A percentile compares a stretch with the other conserved stretches of the same genome.
Evolutionary conservation across 2,329 filamentous ascomycete genomes (phyloP).

Genomic region (Knoxdaviesia proteae): DNA sequence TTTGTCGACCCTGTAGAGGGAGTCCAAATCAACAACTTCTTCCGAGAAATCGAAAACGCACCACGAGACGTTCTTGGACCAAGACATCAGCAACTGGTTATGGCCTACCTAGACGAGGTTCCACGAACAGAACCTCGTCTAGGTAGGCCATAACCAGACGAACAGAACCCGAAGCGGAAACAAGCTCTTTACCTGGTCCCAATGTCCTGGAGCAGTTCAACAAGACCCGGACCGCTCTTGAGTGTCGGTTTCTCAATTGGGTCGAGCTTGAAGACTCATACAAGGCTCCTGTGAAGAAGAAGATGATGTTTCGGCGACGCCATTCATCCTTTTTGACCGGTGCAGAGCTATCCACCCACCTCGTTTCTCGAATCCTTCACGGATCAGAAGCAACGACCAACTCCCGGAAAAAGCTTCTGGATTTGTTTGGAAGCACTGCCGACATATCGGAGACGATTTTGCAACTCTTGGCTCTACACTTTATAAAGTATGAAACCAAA

Average conservation of each 20-base stretch:
- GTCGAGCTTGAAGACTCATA: neutral
- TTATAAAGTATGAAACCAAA: too few relatives aligned
- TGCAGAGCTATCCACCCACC: too few relatives aligned
- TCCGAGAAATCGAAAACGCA: slow-evolving; percentile 12
- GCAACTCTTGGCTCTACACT: too few relatives aligned
- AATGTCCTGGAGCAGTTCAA: slow-evolving; percentile 4
- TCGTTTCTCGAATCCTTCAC: too few relatives aligned
- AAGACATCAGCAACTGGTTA: slow-evolving; percentile 16
- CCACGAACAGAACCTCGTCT: neutral
- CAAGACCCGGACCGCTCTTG: slow-evolving; percentile 6
- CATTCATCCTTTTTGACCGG: too few relatives aligned
- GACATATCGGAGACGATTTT: neutral
- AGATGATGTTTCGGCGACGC: too few relatives aligned
- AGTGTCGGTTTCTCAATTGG: slow-evolving; percentile 9
- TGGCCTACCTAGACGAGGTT: slow-evolving; percentile 16
- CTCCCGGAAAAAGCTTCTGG: neutral
- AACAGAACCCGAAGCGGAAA: too few relatives aligned
- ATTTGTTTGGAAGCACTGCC: neutral
- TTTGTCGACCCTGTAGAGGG: too few relatives aligned
- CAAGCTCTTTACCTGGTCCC: too few relatives aligned
- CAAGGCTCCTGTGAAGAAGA: neutral
- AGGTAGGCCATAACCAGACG: too few relatives aligned
- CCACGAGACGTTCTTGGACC: slow-evolving; percentile 16
- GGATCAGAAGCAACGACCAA: too few relatives aligned
- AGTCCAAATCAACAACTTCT: slow-evolving; percentile 9